phyloP scores from a whole-genome alignment of 1,284 basidiomycete genomes.

The Flammula alnicola region DNA sequence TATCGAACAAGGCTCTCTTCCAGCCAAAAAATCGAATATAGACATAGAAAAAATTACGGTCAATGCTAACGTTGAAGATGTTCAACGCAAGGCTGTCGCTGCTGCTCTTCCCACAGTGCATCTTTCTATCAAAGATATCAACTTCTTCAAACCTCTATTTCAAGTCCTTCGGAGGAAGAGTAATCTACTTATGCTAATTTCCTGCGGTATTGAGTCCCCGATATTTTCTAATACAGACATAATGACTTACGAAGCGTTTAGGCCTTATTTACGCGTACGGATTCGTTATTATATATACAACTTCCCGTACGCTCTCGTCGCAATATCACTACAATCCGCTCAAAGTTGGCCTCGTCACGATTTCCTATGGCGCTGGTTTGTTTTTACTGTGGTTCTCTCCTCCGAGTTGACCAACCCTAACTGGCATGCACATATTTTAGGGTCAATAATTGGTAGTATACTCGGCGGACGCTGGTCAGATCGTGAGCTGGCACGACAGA shows the following conservation, averaged over 20 bases:
- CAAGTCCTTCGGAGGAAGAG: constrained; percentile 63
- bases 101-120: constrained; percentile 41
- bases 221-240: too few species aligned
- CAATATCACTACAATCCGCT: constrained; percentile 75
- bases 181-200: constrained; percentile 68
- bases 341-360: constrained; percentile 75
- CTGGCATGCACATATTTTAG: constrained; percentile 3
- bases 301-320: constrained; percentile 65
- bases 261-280: constrained; percentile 77
- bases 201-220: constrained; percentile 78
- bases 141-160: constrained; percentile 67
- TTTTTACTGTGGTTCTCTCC: constrained; percentile 5
- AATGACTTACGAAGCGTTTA: constrained; percentile 31
- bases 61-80: constrained; percentile 14
- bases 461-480: constrained; percentile 84
- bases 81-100: constrained; percentile 31
- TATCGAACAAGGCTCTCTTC: background rate
- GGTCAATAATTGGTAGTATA: constrained; percentile 63
- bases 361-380: constrained; percentile 74
- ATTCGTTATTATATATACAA: constrained; percentile 75
- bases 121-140: constrained; percentile 72
- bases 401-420: background rate
- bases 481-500: constrained; percentile 57
- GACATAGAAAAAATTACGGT: constrained; percentile 22
- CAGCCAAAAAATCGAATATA: constrained; percentile 13